These are phyloP conservation scores for Babesia divergens DNA, from an alignment of 169 alveolate species.

Conservation along the genomic window DNA sequence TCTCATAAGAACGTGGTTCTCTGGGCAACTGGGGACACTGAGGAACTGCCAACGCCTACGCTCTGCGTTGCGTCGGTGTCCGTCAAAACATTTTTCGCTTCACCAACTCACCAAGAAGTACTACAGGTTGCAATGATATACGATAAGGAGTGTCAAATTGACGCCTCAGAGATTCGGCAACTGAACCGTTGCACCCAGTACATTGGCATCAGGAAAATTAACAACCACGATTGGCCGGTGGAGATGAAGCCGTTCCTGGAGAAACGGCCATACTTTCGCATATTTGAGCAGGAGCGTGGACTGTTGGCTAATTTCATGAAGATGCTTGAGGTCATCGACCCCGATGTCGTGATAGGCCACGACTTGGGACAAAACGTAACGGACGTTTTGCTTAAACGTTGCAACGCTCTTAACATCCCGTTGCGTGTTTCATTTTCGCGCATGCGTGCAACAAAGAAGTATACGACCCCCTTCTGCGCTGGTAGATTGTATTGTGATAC, in stretches of 20 bases:
- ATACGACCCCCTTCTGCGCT: constrained; percentile 36
- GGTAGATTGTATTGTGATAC: constrained; percentile 64
- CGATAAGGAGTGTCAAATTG: constrained; percentile 29
- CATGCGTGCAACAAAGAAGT: constrained; percentile 28
- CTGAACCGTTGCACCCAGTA: constrained; percentile 35
- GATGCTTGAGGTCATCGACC: constrained; percentile 59
- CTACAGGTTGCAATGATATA: constrained; percentile 42
- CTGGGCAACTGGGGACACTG: constrained; percentile 45
- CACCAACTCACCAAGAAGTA: constrained; percentile 59
- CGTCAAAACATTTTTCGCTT: constrained; percentile 47
- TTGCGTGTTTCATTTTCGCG: constrained; percentile 63
- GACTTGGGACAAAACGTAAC: constrained; percentile 57
- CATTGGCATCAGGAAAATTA: constrained; percentile 50
- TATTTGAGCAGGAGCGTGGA: constrained; percentile 64
- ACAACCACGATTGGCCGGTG: constrained; percentile 39
- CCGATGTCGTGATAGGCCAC: constrained; percentile 73
- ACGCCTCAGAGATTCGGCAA: constrained; percentile 15
- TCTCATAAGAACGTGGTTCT: constrained; percentile 46
- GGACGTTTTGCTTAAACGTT: constrained; percentile 63
- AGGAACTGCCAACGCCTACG: constrained; percentile 46
- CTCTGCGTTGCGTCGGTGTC: constrained; percentile 49
- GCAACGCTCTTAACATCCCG: constrained; percentile 56
- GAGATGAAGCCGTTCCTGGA: constrained; percentile 32
- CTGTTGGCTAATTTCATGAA: constrained; percentile 56
- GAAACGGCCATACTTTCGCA: constrained; percentile 54